Evolutionary conservation across 164 flowering plant species (phyloP).

Genomic region (Magnolia kwangsiensis): DNA sequence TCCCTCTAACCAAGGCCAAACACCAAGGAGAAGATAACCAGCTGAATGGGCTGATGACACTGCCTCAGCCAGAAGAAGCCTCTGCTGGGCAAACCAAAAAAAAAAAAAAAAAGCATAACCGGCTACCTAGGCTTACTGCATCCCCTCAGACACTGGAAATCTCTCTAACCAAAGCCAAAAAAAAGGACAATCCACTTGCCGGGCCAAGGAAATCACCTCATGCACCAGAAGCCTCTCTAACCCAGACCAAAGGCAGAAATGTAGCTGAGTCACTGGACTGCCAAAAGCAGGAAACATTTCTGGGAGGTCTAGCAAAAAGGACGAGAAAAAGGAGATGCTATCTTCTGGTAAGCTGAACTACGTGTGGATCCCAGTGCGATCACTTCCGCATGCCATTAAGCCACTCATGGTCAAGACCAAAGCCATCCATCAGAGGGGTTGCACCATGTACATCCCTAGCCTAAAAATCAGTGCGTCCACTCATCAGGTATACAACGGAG

Average conservation of each 20-base stretch:
- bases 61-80: not conserved
- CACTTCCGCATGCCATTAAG: not conserved
- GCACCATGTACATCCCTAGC: too few species aligned
- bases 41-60: not conserved
- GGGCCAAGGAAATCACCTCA: not conserved
- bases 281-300: slow-evolving; percentile 18
- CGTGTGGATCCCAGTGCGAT: too few species aligned
- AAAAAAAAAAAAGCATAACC: too few species aligned
- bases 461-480: too few species aligned
- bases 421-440: not conserved
- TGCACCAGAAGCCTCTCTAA: slow-evolving; percentile 15
- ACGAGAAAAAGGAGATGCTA: too few species aligned
- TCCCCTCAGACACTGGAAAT: slow-evolving; percentile 11
- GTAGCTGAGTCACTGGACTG: not conserved
- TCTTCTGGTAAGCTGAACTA: too few species aligned
- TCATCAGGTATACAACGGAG: too few species aligned
- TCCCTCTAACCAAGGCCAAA: slow-evolving; percentile 21
- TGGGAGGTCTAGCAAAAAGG: not conserved
- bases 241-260: slow-evolving; percentile 25
- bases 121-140: too few species aligned
- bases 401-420: not conserved
- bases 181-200: not conserved
- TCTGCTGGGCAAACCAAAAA: not conserved
- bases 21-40: slow-evolving; percentile 9
- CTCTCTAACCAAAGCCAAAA: slow-evolving; percentile 21